Base-by-base conservation (phyloP, 106 monocot genomes). In the Iris macrosiphon region DNA sequence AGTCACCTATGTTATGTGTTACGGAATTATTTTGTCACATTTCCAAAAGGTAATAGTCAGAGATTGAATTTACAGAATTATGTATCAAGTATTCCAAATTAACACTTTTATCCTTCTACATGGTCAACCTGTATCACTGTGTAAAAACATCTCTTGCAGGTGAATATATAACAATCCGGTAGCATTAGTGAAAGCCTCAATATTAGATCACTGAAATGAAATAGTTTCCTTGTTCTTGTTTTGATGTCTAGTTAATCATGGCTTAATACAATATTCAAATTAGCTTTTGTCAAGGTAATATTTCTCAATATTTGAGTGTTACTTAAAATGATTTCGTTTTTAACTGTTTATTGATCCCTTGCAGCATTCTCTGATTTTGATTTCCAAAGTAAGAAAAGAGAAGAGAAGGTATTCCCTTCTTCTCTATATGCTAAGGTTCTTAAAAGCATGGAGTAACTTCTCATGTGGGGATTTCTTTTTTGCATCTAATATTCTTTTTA, bases 351-450 rank as follows among this genome's bases (percentile, higher is more conserved):
- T 55, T 29, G 35, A 55, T 41, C 19, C 23, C 5, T 13, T 65
- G 60, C 62, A 88, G 87, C 65, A 57, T 61, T 78, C 72, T 31
- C 47, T 34, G 67, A 70, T 25, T 55, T 28, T 17, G n/a, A 76
- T 53, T 61, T 18, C 18, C 16, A 66, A 54, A 72, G 69, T 13
- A 33, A 69, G 55, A 50, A 54, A 45, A 60, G 65, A 41, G 31
- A 32, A 31, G 46, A 75, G 18, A 65, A 88, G 88, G 88, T 88
- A 68, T n/a, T 14, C 22, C 22, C 4, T 51, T 6, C 26, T 31
- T 40, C 3, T 20, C 31, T 24, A 12, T n/a, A 55, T 41, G 17
- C 3, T 46, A 3, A n/a, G n/a, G n/a, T n/a, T n/a, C n/a, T n/a
- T n/a, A n/a, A n/a, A n/a, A n/a, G n/a, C 17, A 29, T 25, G 69